These are phyloP conservation scores for Zymoseptoria passerinii DNA, from an alignment of 2,329 filamentous ascomycete genomes.

Conservation along the genomic window DNA sequence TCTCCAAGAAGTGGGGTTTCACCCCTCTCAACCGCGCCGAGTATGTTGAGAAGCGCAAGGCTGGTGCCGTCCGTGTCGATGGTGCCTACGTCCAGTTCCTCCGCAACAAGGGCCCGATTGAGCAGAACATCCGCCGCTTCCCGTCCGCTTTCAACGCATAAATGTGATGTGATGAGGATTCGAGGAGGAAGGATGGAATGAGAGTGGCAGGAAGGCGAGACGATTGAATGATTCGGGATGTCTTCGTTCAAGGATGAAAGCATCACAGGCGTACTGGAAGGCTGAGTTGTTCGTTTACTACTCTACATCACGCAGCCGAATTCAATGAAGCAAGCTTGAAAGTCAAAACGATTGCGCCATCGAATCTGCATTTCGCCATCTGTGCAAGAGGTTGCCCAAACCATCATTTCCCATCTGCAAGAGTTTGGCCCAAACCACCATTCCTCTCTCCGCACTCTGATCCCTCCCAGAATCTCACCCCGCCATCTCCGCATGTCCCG, in stretches of 20 bases:
- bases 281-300: not conserved
- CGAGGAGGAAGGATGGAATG: not conserved
- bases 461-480: not conserved
- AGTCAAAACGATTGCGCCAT: not conserved
- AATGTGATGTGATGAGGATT: constrained; percentile 2
- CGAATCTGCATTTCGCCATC: too few relatives aligned
- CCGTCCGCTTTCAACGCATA: constrained; percentile 69
- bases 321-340: not conserved
- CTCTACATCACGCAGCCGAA: not conserved
- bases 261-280: not conserved
- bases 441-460: too few relatives aligned
- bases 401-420: too few relatives aligned
- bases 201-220: not conserved
- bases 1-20: constrained; percentile 99
- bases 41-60: constrained; percentile 91
- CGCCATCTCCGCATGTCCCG: not conserved
- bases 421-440: too few relatives aligned
- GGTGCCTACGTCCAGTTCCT: constrained; percentile 99
- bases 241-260: not conserved
- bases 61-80: constrained; percentile 88
- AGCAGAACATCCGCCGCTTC: constrained; percentile 87
- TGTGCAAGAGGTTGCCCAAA: too few relatives aligned
- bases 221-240: not conserved
- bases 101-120: constrained; percentile 79
- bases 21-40: constrained; percentile 95